Evolutionary conservation across 495 filamentous ascomycete genomes (phyloP).

Genomic region (Penicillium manginii): DNA sequence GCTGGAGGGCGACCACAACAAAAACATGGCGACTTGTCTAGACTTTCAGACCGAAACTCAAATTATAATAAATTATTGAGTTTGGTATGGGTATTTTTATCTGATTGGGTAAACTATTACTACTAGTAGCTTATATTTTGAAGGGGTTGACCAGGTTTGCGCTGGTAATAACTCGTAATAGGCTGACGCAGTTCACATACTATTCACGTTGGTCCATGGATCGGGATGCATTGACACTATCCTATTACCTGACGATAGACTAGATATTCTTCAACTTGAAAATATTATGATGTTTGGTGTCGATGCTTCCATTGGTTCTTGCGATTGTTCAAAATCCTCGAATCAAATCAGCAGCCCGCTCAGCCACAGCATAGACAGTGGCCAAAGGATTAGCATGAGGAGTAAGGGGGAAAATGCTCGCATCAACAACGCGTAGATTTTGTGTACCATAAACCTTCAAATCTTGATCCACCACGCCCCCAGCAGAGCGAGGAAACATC

Average conservation of each 20-base stretch:
- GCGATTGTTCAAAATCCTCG: not conserved
- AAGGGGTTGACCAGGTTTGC: too few species aligned
- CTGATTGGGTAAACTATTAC: not conserved
- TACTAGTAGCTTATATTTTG: too few species aligned
- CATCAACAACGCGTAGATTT: slow-evolving; percentile 57
- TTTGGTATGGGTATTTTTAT: not conserved
- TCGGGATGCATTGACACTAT: too few species aligned
- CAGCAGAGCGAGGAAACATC: slow-evolving; percentile 48
- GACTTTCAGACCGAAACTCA: too few species aligned
- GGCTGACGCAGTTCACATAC: too few species aligned
- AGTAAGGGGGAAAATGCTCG: slow-evolving; percentile 54
- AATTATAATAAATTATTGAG: not conserved
- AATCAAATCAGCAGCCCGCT: slow-evolving; percentile 57
- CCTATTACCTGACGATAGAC: too few species aligned
- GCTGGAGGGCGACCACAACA: not conserved
- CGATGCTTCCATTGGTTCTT: too few species aligned
- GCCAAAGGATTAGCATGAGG: slow-evolving; percentile 54
- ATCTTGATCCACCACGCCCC: slow-evolving; percentile 53
- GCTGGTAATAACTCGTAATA: not conserved
- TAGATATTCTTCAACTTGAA: too few species aligned
- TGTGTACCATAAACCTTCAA: slow-evolving; percentile 52
- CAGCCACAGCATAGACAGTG: slow-evolving; percentile 57
- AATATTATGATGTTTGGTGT: too few species aligned
- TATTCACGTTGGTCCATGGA: too few species aligned
- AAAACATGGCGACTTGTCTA: not conserved